phyloP scores from a whole-genome alignment of 805 yeast species.

The Lachancea lanzarotensis region DNA sequence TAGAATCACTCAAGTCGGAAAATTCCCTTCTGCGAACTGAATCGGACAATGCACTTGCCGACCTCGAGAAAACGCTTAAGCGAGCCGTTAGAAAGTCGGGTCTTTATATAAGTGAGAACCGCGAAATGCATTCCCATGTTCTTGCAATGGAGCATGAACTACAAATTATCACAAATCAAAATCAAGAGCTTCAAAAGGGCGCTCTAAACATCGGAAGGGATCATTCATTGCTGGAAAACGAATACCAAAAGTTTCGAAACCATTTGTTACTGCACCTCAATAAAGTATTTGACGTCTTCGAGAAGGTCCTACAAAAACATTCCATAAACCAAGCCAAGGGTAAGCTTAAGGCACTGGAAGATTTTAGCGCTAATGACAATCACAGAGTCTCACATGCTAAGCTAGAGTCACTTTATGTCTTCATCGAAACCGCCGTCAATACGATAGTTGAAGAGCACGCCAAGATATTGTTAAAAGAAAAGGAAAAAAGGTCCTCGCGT shows the following conservation, averaged over 20 bases:
- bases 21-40: conserved; percentile 18
- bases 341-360: conserved; percentile 39
- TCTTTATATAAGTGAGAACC: conserved; percentile 12
- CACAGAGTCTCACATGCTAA: conserved; percentile 27
- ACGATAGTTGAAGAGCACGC: conserved; percentile 54
- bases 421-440: conserved; percentile 54
- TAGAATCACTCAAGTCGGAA: conserved; percentile 18
- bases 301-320: conserved; percentile 49
- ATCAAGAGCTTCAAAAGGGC: conserved; percentile 25
- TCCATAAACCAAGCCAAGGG: conserved; percentile 55
- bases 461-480: conserved; percentile 19
- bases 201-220: conserved; percentile 7
- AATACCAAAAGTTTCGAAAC: conserved; percentile 38
- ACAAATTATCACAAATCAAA: conserved; percentile 22
- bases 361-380: conserved; percentile 17
- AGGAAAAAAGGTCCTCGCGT: conserved; percentile 9
- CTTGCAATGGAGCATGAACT: conserved; percentile 9
- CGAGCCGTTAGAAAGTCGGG: conserved; percentile 12
- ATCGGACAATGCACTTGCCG: conserved; percentile 25
- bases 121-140: conserved; percentile 10
- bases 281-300: conserved; percentile 44
- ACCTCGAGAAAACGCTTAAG: conserved; percentile 16
- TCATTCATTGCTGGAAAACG: conserved; percentile 10
- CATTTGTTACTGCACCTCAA: conserved; percentile 41
- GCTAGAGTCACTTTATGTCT: conserved; percentile 42